These are phyloP conservation scores for Zanthoxylum bungeanum DNA, from an alignment of 345 rosid species.

Conservation along the genomic window DNA sequence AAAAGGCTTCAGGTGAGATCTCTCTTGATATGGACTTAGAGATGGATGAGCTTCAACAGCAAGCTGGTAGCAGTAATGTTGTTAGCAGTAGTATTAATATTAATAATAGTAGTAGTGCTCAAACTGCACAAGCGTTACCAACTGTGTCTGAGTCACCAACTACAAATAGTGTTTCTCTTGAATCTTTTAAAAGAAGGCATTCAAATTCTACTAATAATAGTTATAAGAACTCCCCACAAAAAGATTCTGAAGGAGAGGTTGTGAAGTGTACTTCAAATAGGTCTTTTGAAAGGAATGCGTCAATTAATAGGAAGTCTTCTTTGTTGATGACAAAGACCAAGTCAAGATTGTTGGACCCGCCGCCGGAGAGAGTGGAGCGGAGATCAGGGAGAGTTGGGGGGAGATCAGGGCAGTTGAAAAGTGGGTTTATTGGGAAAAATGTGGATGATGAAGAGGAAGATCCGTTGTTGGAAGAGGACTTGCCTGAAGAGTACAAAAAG, in stretches of 20 bases:
- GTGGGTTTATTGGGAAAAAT: conserved; percentile 46
- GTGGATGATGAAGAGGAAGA: conserved; percentile 71
- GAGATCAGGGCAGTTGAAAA: conserved; percentile 36
- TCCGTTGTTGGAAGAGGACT: conserved; percentile 63
- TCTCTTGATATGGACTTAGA: conserved; percentile 71
- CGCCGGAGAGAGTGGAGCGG: conserved; percentile 31
- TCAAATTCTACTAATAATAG: conserved; percentile 1
- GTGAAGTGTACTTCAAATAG: conserved; percentile 55
- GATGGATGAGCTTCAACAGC: conserved; percentile 61
- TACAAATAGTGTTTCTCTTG: conserved; percentile 32
- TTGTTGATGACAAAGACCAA: conserved; percentile 43
- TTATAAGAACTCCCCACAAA: conserved; percentile 29
- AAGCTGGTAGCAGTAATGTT: neutral
- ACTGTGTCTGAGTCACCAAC: conserved; percentile 39
- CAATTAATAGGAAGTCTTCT: conserved; percentile 29
- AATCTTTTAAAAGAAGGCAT: conserved; percentile 8
- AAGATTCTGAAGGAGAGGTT: conserved; percentile 34
- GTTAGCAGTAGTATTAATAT: neutral
- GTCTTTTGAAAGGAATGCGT: conserved; percentile 34
- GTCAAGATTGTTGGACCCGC: conserved; percentile 75
- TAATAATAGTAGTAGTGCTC: no score
- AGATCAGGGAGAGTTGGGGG: conserved; percentile 37
- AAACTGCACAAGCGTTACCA: conserved; percentile 15
- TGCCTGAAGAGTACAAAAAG: conserved; percentile 68
- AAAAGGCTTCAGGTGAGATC: conserved; percentile 66